Evolutionary conservation across 1,284 basidiomycete genomes (phyloP), one percentile per base, ranked within the genome.

Genomic region (Leccinum fuscescens): DNA sequence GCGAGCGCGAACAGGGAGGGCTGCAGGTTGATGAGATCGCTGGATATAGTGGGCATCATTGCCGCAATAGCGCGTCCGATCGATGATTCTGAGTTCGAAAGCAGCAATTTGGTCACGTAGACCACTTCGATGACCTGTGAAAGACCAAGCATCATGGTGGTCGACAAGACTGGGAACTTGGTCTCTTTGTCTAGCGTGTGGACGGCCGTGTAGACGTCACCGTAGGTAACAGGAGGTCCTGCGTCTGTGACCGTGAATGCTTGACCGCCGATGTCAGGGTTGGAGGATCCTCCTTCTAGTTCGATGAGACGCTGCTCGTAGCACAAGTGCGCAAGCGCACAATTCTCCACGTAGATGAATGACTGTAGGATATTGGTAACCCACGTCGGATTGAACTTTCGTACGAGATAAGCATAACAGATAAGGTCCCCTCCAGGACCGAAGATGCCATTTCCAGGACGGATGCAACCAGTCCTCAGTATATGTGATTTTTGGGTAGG

Each of bases 381-480:
- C 88, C 88, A 92, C 0, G 83, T 82, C 0, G 84, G 85, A 66
- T 88, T 89, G 57, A 74, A 70, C 67, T 80, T 75, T 39, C 85
- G 81, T 2, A 80, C 76, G 33, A 91, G 80, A 67, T 86, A 86
- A 14, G 82, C 80, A 11, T 82, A 86, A 57, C 82, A 83, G 11
- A 89, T 69, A 66, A 86, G 79, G 69, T 91, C 89, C 3, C 89
- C 89, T 24, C 88, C 83, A 2, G 88, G 84, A 1, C 89, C 89
- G 69, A 83, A 91, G 1, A 90, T 74, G 0, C 86, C 89, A 64
- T 91, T 91, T 0, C 89, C 88, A 3, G 90, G 89, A 14, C 90
- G 82, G 44, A 92, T 77, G 63, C 82, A 86, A 0, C 89, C 89
- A 6, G 88, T 91, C 53, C 84, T 79, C 35, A 92, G 68, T 8